Evolutionary conservation across 257 asterid species (phyloP).

Genomic region (Ophiorrhiza pumila): DNA sequence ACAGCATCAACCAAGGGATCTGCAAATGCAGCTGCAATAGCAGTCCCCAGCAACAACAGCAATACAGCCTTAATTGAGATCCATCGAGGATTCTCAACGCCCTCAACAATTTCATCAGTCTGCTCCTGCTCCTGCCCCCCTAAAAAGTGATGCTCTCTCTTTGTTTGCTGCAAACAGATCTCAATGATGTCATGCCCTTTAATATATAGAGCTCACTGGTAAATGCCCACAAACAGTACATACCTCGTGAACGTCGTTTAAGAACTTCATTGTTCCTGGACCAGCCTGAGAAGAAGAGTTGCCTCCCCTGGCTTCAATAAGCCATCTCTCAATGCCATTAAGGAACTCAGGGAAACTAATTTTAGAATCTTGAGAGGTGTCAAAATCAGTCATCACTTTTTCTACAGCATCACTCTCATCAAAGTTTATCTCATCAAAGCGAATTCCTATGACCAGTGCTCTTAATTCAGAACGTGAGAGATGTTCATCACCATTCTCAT

Average conservation of each 20-base stretch:
- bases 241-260: constrained; percentile 68
- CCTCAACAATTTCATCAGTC: constrained; percentile 64
- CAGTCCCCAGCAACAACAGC: constrained; percentile 63
- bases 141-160: constrained; percentile 56
- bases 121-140: constrained; percentile 40
- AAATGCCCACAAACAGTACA: constrained; percentile 12
- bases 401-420: constrained; percentile 55
- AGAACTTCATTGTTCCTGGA: constrained; percentile 47
- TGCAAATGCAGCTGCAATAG: constrained; percentile 88
- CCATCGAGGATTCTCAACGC: constrained; percentile 44
- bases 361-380: constrained; percentile 42
- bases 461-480: constrained; percentile 60
- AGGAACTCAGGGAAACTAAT: constrained; percentile 52
- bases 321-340: constrained; percentile 65
- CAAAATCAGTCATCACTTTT: constrained; percentile 71
- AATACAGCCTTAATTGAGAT: constrained; percentile 59
- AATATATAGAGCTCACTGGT: not conserved
- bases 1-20: constrained; percentile 94
- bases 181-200: constrained; percentile 8
- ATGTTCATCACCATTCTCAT: constrained; percentile 50
- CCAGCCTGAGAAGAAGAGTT: constrained; percentile 30
- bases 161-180: constrained; percentile 59
- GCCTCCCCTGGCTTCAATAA: constrained; percentile 55
- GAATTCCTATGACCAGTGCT: constrained; percentile 71
- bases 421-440: constrained; percentile 56